Conservation (phyloP, 2,329 filamentous ascomycete genomes). For the Pseudocercospora musae region DNA sequence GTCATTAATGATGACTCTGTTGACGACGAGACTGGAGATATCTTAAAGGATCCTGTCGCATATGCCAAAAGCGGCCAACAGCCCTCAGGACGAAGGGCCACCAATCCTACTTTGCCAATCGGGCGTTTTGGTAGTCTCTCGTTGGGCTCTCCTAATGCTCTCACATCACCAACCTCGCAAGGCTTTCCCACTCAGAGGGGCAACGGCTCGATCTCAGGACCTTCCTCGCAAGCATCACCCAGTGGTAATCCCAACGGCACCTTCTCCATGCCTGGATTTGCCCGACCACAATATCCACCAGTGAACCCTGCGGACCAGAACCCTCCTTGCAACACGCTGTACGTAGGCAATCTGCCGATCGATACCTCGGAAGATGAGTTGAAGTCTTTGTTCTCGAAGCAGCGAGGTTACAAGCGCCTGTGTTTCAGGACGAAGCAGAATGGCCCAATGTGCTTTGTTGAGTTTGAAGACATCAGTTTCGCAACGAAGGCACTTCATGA, state of each 20-base stretch:
- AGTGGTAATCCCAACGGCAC: constrained; percentile 49
- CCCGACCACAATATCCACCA: constrained; percentile 69
- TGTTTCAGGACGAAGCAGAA: constrained; percentile 94
- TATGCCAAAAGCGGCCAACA: constrained; percentile 67
- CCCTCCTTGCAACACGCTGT: constrained; percentile 94
- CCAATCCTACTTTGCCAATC: constrained; percentile 68
- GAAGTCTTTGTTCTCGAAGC: constrained; percentile 87
- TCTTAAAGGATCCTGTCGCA: constrained; percentile 69
- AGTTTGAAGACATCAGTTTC: constrained; percentile 90
- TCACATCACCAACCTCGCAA: constrained; percentile 55
- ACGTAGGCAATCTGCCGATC: constrained; percentile 92
- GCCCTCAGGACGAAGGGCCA: constrained; percentile 56
- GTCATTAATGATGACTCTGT: constrained; percentile 68
- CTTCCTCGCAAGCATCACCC: constrained; percentile 37
- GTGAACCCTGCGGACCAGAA: constrained; percentile 95
- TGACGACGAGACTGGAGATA: constrained; percentile 67
- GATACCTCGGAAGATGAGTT: constrained; percentile 94
- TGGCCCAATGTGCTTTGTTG: constrained; percentile 97
- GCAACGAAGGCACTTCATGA: constrained; percentile 89
- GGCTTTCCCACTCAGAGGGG: constrained; percentile 49
- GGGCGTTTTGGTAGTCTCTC: constrained; percentile 67
- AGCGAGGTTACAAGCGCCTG: constrained; percentile 90
- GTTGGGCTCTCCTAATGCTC: constrained; percentile 61
- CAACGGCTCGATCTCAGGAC: constrained; percentile 50
- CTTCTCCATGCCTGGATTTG: constrained; percentile 55